Conservation (phyloP, 768 basidiomycete species). For the Lactifluus piperatus region DNA sequence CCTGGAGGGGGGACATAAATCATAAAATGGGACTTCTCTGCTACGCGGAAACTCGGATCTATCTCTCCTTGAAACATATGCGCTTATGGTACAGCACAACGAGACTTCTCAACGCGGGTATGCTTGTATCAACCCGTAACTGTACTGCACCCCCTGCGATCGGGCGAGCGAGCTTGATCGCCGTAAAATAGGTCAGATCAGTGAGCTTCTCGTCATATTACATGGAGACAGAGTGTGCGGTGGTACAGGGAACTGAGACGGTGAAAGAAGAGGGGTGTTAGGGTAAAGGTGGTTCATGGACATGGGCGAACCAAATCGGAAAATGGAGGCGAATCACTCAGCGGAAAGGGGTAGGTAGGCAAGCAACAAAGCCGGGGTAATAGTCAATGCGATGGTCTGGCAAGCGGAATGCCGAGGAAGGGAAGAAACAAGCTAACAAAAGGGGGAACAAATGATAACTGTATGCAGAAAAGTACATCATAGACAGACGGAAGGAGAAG, state of each 20-base stretch:
- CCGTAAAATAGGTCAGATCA: not conserved
- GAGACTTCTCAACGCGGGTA: no score
- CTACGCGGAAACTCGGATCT: not conserved
- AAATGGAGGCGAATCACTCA: not conserved
- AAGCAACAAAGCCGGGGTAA: not conserved
- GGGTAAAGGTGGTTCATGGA: not conserved
- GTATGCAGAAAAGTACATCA: no score
- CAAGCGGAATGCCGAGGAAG: not conserved
- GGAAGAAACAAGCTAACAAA: not conserved
- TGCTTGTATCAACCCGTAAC: no score
- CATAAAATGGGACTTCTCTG: not conserved
- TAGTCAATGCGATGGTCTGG: not conserved
- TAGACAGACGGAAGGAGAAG: no score
- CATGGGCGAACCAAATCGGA: not conserved
- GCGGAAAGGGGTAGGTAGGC: not conserved
- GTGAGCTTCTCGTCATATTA: constrained; percentile 2
- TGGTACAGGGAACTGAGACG: not conserved
- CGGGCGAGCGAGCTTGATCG: not conserved
- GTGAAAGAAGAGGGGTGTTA: not conserved
- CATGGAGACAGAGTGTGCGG: not conserved
- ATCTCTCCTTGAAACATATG: not conserved
- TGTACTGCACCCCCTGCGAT: not conserved
- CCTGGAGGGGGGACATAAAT: no score
- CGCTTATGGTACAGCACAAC: not conserved
- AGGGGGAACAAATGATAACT: not conserved